Evolutionary conservation across 352 stramenopile genomes (phyloP).

Genomic region (Pythium sukuiense): DNA sequence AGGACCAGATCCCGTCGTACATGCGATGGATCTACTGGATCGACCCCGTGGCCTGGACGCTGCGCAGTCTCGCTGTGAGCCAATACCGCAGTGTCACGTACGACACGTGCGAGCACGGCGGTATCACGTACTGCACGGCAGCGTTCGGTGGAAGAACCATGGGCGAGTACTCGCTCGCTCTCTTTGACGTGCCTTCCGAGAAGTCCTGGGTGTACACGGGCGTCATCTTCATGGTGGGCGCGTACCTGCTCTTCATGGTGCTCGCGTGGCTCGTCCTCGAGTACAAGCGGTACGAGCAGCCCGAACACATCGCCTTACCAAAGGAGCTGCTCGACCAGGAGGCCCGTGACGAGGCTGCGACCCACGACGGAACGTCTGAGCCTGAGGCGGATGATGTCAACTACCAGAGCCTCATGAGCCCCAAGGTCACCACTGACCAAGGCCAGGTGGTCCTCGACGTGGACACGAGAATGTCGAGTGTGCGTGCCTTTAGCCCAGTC

Average conservation of each 20-base stretch:
- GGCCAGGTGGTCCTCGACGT: constrained; percentile 13
- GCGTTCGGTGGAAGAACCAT: constrained; percentile 18
- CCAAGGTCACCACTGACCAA: constrained; percentile 31
- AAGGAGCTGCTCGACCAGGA: constrained; percentile 1
- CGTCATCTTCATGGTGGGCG: constrained; percentile 25
- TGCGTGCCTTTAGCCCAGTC: constrained; percentile 33
- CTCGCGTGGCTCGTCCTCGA: constrained; percentile 29
- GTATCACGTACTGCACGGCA: constrained; percentile 24
- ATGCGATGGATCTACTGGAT: constrained; percentile 47
- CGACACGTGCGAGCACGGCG: constrained; percentile 21
- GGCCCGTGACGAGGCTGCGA: neutral
- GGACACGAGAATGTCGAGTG: constrained; percentile 12
- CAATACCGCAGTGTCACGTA: constrained; percentile 27
- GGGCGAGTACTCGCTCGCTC: constrained; percentile 25
- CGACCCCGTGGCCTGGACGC: constrained; percentile 39
- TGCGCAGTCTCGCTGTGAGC: constrained; percentile 29
- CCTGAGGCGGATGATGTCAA: constrained; percentile 4
- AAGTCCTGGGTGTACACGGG: constrained; percentile 17
- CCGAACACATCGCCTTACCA: constrained; percentile 11
- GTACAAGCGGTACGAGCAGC: constrained; percentile 28
- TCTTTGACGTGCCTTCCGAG: constrained; percentile 20
- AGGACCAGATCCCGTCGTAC: constrained; percentile 31
- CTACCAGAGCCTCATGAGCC: constrained; percentile 27
- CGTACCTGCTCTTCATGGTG: constrained; percentile 30
- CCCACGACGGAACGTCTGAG: neutral